Base-by-base conservation (phyloP, 768 basidiomycete species). In the Serendipita vermifera region DNA sequence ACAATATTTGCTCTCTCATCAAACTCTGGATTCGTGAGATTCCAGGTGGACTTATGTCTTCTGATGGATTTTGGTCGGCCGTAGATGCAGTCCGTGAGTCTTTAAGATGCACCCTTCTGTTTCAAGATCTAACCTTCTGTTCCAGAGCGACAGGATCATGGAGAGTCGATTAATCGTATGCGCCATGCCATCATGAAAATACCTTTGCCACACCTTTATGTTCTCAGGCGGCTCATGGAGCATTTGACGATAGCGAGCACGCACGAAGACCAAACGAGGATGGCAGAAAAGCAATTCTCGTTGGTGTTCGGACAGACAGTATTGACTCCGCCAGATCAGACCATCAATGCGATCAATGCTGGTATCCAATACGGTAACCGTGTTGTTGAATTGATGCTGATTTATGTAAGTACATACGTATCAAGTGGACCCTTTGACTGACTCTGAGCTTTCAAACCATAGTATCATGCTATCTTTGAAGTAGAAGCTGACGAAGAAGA, bases 301-400 rank as follows among this genome's bases (percentile, higher is more conserved):
- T 88, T 89, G 54, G 87, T 90, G 15, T 89, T 90, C 68, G 85
- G 85, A 59, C 87, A 85, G 4, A 88, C 87, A 64, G 68, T 89
- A 43, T 65, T 87, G 54, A 80, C 86, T 17, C 82, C 85, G 3
- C 85, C 84, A 2, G 80, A 83, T 64, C 85, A 43, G 41, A 83
- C 87, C 64, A 83, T 87, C 67, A 79, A 76, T 9, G 74, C 83
- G 68, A 83, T 87, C 62, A 73, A 88, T 59, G 77, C 82, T 56
- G 87, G 88, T 62, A 88, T 90, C 86, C 80, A 80, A 14, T 71
- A 80, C 61, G 79, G 83, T 15, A 82, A 87, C 63, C 80, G 81
- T 59, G 74, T 87, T n/a, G 81, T 82, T 60, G 82, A 86, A 67
- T 74, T 79, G 2, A 74, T 87, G 51, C 85, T 88, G 56, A 81